These are phyloP conservation scores for Skeletonema grethae DNA, from an alignment of 108 stramenopile species.

Conservation along the genomic window DNA sequence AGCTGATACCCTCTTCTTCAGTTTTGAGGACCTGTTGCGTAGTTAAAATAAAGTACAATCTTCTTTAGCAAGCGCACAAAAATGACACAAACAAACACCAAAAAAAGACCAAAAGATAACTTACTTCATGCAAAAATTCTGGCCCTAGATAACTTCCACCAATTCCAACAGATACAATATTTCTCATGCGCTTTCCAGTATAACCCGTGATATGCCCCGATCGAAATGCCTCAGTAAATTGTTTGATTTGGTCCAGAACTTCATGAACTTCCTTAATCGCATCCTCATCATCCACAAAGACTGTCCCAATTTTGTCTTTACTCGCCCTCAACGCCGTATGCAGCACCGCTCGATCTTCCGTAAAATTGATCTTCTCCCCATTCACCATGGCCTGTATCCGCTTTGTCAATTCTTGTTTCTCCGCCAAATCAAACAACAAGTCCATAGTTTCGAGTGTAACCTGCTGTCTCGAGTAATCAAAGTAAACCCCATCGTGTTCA, in stretches of 20 bases:
- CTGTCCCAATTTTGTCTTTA: conserved; percentile 53
- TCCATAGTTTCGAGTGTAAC: conserved; percentile 82
- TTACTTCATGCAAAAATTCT: conserved; percentile 93
- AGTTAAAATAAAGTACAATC: background rate
- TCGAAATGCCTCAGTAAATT: conserved; percentile 90
- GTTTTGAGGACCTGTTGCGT: conserved; percentile 79
- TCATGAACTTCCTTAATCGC: conserved; percentile 92
- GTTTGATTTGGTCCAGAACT: conserved; percentile 88
- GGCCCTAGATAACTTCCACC: conserved; percentile 98
- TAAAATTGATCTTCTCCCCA: conserved; percentile 96
- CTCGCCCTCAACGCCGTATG: conserved; percentile 96
- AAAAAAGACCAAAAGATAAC: background rate
- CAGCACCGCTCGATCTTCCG: conserved; percentile 95
- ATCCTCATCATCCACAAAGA: conserved; percentile 89
- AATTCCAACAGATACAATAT: conserved; percentile 97
- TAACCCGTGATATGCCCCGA: conserved; percentile 88
- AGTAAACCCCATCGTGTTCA: conserved; percentile 85
- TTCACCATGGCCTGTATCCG: conserved; percentile 89
- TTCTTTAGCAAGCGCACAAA: background rate
- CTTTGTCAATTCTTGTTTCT: conserved; percentile 59
- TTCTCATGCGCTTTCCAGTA: conserved; percentile 94
- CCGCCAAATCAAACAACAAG: conserved; percentile 73
- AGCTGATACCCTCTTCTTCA: conserved; percentile 84
- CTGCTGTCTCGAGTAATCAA: conserved; percentile 88
- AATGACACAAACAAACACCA: background rate